Percentiles rank a stretch among this genome's conserved stretches.
Conservation (phyloP, 129 eudicot species). For the Glebionis coronaria region DNA sequence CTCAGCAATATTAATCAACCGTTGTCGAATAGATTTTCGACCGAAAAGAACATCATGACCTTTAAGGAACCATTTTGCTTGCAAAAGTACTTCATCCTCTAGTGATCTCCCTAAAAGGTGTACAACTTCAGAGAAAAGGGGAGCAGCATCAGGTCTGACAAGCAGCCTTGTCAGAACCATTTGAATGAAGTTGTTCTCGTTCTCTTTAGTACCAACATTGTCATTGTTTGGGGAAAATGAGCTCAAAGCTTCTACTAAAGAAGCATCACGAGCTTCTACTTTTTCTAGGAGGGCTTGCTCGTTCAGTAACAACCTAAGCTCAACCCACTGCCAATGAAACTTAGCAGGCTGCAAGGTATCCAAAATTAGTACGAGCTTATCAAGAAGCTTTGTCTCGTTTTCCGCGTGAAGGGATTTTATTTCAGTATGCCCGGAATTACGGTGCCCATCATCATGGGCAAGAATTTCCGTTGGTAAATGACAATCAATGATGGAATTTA, state of each 20-base stretch:
- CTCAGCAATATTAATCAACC: slow-evolving; percentile 67
- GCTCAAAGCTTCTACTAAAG: slow-evolving; percentile 66
- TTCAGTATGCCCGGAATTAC: slow-evolving; percentile 50
- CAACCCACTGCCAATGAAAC: slow-evolving; percentile 99
- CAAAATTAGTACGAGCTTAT: slow-evolving; percentile 71
- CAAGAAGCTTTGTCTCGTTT: slow-evolving; percentile 45
- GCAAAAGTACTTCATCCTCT: slow-evolving; percentile 76
- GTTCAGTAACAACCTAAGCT: slow-evolving; percentile 70
- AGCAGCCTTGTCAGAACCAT: slow-evolving; percentile 83
- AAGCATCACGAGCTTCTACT: slow-evolving; percentile 55
- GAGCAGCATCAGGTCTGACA: slow-evolving; percentile 96
- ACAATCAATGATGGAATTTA: slow-evolving; percentile 77
- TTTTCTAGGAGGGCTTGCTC: slow-evolving; percentile 81
- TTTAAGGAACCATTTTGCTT: slow-evolving; percentile 84
- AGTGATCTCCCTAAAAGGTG: slow-evolving; percentile 87
- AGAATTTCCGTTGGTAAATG: slow-evolving; percentile 45
- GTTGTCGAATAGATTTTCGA: slow-evolving; percentile 75
- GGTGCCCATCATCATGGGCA: slow-evolving; percentile 49
- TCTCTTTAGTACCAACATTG: slow-evolving; percentile 58
- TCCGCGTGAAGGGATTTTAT: slow-evolving; percentile 14
- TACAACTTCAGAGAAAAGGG: slow-evolving; percentile 81
- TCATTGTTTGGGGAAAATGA: slow-evolving; percentile 64
- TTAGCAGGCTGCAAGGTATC: slow-evolving; percentile 90
- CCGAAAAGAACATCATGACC: slow-evolving; percentile 89
- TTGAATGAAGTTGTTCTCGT: slow-evolving; percentile 71